These are phyloP conservation scores for Patellifolia procumbens DNA, from an alignment of 179 eudicot species.

Conservation along the genomic window DNA sequence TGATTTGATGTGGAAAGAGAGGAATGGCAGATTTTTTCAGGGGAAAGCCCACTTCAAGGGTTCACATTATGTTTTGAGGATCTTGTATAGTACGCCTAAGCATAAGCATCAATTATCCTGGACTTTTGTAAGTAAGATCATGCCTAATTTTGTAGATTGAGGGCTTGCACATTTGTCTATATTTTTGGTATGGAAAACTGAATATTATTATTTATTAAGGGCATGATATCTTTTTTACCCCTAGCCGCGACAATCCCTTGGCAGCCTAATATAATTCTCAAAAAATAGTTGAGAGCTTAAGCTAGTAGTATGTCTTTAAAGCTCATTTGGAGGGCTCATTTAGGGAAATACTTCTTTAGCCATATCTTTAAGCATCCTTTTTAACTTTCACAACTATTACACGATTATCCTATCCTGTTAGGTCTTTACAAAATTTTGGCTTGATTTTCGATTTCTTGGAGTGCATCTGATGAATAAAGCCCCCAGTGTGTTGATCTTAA, in stretches of 20 bases:
- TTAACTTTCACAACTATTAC: neutral
- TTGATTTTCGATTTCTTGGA: neutral
- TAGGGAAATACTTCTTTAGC: neutral
- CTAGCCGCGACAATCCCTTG: neutral
- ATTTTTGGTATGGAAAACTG: neutral
- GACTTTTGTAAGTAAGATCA: neutral
- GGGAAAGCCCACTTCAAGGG: neutral
- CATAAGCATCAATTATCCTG: neutral
- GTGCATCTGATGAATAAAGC: constrained; percentile 1
- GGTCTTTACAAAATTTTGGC: neutral
- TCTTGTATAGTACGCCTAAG: neutral
- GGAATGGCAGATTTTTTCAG: neutral
- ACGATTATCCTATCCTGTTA: neutral
- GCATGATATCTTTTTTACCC: neutral
- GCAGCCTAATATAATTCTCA: neutral
- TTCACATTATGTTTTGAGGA: neutral
- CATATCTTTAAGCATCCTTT: neutral
- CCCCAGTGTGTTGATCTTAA: neutral
- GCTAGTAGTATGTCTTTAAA: too few species aligned
- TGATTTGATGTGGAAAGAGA: neutral
- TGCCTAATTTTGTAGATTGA: neutral
- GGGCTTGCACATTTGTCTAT: neutral
- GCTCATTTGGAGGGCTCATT: too few species aligned
- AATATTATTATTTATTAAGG: too few species aligned
- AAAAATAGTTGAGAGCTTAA: too few species aligned